These are phyloP conservation scores for Mycena vulgaris DNA, from an alignment of 768 basidiomycete species.

Conservation along the genomic window DNA sequence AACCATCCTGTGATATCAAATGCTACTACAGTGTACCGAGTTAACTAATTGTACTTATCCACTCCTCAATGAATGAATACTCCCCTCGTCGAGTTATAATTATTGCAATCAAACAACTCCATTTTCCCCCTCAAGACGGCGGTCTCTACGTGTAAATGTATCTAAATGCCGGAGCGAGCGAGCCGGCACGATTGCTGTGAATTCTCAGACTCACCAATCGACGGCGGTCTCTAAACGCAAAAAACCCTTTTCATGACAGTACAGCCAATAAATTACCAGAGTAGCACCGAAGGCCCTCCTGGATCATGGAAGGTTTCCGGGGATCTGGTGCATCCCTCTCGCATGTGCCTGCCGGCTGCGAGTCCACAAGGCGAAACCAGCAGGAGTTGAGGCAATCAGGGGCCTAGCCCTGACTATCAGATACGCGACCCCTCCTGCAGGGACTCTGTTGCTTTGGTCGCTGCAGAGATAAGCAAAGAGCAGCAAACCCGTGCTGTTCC, in stretches of 20 bases:
- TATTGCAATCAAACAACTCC: too few relatives aligned
- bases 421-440: slow-evolving; percentile 3
- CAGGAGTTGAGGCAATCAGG: slow-evolving; percentile 4
- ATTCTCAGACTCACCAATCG: background rate
- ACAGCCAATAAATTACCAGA: slow-evolving; percentile 13
- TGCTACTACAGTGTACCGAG: too few relatives aligned
- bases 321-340: slow-evolving; percentile 28
- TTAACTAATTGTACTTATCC: too few relatives aligned
- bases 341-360: slow-evolving; percentile 20
- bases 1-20: too few relatives aligned
- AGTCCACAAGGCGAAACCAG: too few relatives aligned
- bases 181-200: too few relatives aligned
- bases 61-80: too few relatives aligned
- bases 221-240: slow-evolving; percentile 18
- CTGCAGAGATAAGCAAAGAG: slow-evolving; percentile 7
- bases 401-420: slow-evolving; percentile 23
- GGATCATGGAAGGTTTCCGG: slow-evolving; percentile 26
- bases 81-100: too few relatives aligned
- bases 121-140: too few relatives aligned
- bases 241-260: background rate
- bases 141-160: too few relatives aligned
- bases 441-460: background rate
- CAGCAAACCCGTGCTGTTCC: slow-evolving; percentile 8
- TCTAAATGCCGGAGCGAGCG: background rate
- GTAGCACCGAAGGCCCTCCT: slow-evolving; percentile 16